Conservation (phyloP, 768 basidiomycete species). For the Crassisporium funariophilum region DNA sequence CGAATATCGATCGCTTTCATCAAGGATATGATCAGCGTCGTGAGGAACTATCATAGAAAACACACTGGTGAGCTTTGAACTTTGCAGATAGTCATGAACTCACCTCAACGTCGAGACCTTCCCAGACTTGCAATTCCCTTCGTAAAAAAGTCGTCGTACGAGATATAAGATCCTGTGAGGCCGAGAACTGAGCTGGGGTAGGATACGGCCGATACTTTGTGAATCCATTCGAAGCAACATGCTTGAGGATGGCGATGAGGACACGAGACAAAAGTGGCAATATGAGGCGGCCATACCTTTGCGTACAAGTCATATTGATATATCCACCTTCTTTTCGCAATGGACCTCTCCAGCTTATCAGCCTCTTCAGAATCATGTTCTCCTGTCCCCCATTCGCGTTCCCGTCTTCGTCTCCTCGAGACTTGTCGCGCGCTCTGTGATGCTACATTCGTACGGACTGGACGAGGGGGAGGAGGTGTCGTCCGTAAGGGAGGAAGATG, state of each 20-base stretch:
- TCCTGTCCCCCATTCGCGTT: constrained; percentile 59
- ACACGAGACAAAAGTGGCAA: constrained; percentile 3
- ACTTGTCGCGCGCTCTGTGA: constrained; percentile 28
- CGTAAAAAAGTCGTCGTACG: constrained; percentile 82
- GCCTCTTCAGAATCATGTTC: constrained; percentile 54
- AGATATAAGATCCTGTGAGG: constrained; percentile 72
- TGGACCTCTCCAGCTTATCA: constrained; percentile 76
- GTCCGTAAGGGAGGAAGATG: constrained; percentile 66
- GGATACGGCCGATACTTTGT: constrained; percentile 91
- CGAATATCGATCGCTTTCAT: constrained; percentile 95
- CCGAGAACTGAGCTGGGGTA: constrained; percentile 80
- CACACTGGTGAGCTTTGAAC: too few species aligned
- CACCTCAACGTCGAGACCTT: constrained; percentile 87
- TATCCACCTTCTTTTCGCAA: constrained; percentile 75
- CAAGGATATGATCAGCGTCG: constrained; percentile 83
- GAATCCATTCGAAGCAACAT: constrained; percentile 84
- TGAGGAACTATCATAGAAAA: constrained; percentile 73
- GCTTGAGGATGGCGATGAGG: constrained; percentile 46
- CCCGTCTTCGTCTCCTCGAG: constrained; percentile 39
- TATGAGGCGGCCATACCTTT: constrained; percentile 57
- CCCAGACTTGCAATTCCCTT: constrained; percentile 87
- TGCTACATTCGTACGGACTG: constrained; percentile 26
- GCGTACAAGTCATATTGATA: constrained; percentile 81
- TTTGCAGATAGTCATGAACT: constrained; percentile 14
- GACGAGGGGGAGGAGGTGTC: constrained; percentile 43